A percentile compares a stretch with the other conserved stretches of the same genome.
These are phyloP conservation scores for Monilinia vaccinii-corymbosi DNA, from an alignment of 2,329 filamentous ascomycete genomes.

Conservation along the genomic window DNA sequence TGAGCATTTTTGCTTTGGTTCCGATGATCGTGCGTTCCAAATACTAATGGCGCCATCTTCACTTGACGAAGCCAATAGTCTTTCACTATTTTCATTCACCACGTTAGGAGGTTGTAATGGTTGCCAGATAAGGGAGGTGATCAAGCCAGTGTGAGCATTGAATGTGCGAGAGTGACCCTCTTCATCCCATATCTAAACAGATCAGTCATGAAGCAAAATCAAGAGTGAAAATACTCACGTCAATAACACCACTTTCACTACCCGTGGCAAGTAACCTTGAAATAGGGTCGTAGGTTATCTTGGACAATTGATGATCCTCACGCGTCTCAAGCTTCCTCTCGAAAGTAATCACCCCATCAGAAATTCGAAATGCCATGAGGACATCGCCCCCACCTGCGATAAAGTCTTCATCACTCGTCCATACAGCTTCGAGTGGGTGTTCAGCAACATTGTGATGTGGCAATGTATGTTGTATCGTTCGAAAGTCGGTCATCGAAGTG, in stretches of 20 bases:
- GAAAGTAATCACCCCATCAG: constrained; percentile 38
- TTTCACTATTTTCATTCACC: constrained; percentile 36
- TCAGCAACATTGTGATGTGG: constrained; percentile 41
- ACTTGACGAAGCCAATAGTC: constrained; percentile 49
- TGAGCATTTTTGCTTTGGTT: constrained; percentile 48
- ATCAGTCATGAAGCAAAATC: constrained; percentile 27
- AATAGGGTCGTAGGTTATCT: constrained; percentile 46
- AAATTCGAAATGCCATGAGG: constrained; percentile 40
- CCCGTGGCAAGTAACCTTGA: constrained; percentile 49
- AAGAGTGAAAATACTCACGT: constrained; percentile 37
- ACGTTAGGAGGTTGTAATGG: constrained; percentile 35
- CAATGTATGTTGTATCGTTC: constrained; percentile 37
- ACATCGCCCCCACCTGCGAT: constrained; percentile 49
- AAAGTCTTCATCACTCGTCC: constrained; percentile 51
- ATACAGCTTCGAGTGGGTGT: constrained; percentile 48
- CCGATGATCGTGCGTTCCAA: constrained; percentile 49
- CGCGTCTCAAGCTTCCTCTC: constrained; percentile 43
- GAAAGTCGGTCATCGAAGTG: constrained; percentile 29
- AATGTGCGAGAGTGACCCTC: constrained; percentile 46
- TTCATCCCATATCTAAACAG: constrained; percentile 31
- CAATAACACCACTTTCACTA: constrained; percentile 49
- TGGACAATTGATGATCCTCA: constrained; percentile 44
- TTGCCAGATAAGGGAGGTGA: constrained; percentile 54
- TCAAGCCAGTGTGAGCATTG: constrained; percentile 47
- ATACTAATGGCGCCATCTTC: constrained; percentile 55